Percentiles rank a stretch among this genome's conserved stretches.
phyloP scores from a whole-genome alignment of 2,329 filamentous ascomycete species.

The Didymella pomorum region DNA sequence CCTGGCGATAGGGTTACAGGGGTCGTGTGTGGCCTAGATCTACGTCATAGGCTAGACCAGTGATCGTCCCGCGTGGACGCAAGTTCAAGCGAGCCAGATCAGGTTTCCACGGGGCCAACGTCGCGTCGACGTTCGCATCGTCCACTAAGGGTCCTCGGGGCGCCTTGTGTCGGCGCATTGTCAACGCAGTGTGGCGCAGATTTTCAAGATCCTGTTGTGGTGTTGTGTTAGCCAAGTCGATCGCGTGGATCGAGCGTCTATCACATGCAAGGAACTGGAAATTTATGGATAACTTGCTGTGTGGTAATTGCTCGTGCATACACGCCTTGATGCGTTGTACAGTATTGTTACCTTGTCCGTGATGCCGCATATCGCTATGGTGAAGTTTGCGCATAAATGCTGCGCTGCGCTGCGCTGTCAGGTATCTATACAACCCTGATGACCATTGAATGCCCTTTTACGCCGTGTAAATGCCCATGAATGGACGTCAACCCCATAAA shows the following conservation, averaged over 20 bases:
- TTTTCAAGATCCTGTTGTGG: constrained; percentile 2
- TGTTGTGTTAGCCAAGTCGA: constrained; percentile 2
- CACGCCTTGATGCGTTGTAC: background rate
- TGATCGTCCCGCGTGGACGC: constrained; percentile 30
- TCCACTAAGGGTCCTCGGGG: constrained; percentile 9
- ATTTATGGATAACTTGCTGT: background rate
- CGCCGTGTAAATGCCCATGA: background rate
- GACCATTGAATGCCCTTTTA: constrained; percentile 6
- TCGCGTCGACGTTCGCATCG: constrained; percentile 7
- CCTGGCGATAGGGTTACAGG: constrained; percentile 9
- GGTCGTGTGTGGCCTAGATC: constrained; percentile 8
- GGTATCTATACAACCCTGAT: constrained; percentile 10
- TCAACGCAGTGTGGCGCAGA: constrained; percentile 10
- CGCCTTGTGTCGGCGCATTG: background rate
- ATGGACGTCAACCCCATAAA: background rate
- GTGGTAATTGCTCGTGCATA: background rate
- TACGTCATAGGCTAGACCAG: constrained; percentile 34
- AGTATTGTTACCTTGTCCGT: background rate
- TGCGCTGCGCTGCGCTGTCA: background rate
- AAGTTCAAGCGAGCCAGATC: constrained; percentile 18
- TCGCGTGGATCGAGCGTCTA: constrained; percentile 1
- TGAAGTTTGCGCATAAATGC: background rate
- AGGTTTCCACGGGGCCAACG: constrained; percentile 13
- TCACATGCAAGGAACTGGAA: constrained; percentile 8
- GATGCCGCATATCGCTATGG: background rate